Conservation (phyloP, 495 filamentous ascomycete species). For the Tuber aestivum region DNA sequence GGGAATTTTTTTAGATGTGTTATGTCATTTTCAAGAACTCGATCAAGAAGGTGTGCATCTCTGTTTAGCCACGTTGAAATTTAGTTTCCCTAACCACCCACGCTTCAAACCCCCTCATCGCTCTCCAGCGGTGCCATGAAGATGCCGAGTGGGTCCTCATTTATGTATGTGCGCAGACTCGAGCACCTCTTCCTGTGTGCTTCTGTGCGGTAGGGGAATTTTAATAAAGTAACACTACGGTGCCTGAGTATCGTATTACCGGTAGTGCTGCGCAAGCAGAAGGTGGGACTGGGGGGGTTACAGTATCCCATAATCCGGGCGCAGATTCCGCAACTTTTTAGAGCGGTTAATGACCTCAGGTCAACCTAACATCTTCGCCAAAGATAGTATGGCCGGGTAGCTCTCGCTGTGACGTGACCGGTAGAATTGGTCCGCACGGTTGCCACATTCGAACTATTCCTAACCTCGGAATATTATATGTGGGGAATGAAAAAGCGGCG, state of each 20-base stretch:
- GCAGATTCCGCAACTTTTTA: too few relatives aligned
- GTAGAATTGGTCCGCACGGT: too few relatives aligned
- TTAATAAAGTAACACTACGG: background rate
- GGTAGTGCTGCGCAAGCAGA: background rate
- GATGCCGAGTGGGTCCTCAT: background rate
- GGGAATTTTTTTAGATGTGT: background rate
- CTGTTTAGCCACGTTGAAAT: background rate
- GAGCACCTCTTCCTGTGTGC: background rate
- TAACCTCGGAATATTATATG: too few relatives aligned
- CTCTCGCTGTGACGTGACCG: too few relatives aligned
- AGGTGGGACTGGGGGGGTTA: background rate
- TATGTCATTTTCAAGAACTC: slow-evolving; percentile 1
- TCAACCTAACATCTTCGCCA: too few relatives aligned
- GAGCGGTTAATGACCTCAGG: too few relatives aligned
- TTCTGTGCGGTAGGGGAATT: background rate
- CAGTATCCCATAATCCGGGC: too few relatives aligned
- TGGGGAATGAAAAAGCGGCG: too few relatives aligned
- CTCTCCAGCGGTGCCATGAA: background rate
- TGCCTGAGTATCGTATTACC: background rate
- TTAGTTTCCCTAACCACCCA: background rate
- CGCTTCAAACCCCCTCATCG: background rate
- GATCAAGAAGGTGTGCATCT: background rate
- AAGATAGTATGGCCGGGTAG: too few relatives aligned
- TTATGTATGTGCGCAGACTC: background rate
- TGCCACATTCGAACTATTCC: too few relatives aligned